Base-by-base conservation (phyloP, 179 eudicot species). In the Beta lomatogona region DNA sequence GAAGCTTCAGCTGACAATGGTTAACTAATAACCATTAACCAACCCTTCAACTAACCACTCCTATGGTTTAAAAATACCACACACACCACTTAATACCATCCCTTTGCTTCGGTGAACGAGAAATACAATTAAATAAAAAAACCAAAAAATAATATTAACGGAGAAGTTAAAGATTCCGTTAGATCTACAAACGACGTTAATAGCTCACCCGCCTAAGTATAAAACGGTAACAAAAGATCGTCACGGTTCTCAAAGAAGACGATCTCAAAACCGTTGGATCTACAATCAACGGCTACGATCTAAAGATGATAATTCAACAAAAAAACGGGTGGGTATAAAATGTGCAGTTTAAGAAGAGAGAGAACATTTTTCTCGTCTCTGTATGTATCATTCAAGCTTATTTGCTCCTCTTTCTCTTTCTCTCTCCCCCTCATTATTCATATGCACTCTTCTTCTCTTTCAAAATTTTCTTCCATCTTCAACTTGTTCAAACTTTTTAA, bases 291-390 rank as follows among this genome's bases (percentile, higher is more conserved):
- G 89, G 91, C 22, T 31, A 64, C 11, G 77, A 82, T 81, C 22
- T 8, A 41, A 81, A 15, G 50, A 69, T 77, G 73, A 54, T 63
- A 76, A 65, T 21, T 21, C 65, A 75, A 59, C 54, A 16, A 21
- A 21, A 75, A 82, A 89, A 82, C 67, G 85, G 86, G 87, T 82
- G 89, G 89, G 90, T 91, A 89, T 89, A 89, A 78, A 90, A 85
- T 54, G 69, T 18, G 84, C 80, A 82, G 83, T 71, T 84, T 79
- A 77, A 77, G 79, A 84, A 78, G 76, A 80, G 83, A 72, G 82
- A 79, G 77, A 85, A 63, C 75, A 18, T 73, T 19, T 68, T 13
- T 75, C 70, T 55, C 71, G 4, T 64, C 41, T 52, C 55, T 46
- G 50, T 46, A 25, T 73, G 57, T 53, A 10, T 19, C 53, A 81